These are phyloP conservation scores for Verticillium isaacii DNA, from an alignment of 2,329 filamentous ascomycete genomes.

Conservation along the genomic window DNA sequence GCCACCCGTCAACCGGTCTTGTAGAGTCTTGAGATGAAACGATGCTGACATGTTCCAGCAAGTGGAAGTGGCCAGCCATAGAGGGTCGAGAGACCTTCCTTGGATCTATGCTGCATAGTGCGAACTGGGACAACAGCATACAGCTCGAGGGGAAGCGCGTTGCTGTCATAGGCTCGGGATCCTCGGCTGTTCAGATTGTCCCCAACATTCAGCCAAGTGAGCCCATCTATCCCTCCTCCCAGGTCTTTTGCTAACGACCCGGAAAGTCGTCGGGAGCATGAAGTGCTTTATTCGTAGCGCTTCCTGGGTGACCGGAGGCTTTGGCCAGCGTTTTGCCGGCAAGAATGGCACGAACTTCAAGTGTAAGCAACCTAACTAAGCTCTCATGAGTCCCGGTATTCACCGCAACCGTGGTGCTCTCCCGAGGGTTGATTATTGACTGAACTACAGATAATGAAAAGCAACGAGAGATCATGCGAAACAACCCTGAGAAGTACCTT, in stretches of 20 bases:
- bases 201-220: conserved; percentile 15
- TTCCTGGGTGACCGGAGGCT: conserved; percentile 35
- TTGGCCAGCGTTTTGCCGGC: conserved; percentile 39
- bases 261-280: conserved; percentile 4
- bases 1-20: not conserved
- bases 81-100: conserved; percentile 34
- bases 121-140: conserved; percentile 24
- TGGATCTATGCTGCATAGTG: conserved; percentile 28
- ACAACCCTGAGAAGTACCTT: conserved; percentile 49
- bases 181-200: conserved; percentile 24
- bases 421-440: not conserved
- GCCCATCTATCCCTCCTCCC: not conserved
- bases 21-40: too few species aligned
- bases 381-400: not conserved
- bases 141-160: conserved; percentile 24
- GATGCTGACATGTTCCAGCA: not conserved
- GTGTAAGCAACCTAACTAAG: conserved; percentile 20
- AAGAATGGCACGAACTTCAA: conserved; percentile 40
- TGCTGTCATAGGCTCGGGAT: conserved; percentile 29
- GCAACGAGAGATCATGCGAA: conserved; percentile 40
- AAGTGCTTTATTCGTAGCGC: conserved; percentile 19
- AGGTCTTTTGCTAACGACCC: not conserved
- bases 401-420: too few species aligned
- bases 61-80: conserved; percentile 41
- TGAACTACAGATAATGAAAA: conserved; percentile 25